These are phyloP conservation scores for Aspergillus coremiiformis DNA, from an alignment of 495 filamentous ascomycete species.

Conservation along the genomic window DNA sequence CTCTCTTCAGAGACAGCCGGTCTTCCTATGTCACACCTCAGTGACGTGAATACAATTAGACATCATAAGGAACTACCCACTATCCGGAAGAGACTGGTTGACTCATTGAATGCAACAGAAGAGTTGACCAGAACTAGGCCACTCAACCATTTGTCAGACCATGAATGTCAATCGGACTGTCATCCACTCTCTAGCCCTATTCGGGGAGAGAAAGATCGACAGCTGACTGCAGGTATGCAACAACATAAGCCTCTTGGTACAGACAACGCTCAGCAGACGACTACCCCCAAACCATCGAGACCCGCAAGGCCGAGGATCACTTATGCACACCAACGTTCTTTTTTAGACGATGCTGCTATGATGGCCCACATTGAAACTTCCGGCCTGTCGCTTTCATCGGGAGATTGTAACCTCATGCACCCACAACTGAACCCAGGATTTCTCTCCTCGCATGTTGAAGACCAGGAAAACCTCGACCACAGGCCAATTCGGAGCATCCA, in stretches of 20 bases:
- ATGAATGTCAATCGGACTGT: background rate
- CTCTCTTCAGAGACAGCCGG: background rate
- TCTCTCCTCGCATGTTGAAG: conserved; percentile 12
- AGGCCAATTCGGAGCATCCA: conserved; percentile 74
- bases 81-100: conserved; percentile 30
- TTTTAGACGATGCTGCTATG: conserved; percentile 41
- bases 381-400: background rate
- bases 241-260: background rate
- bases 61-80: conserved; percentile 8
- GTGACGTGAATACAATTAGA: background rate
- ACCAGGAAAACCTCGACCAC: conserved; percentile 46
- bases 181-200: background rate
- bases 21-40: background rate
- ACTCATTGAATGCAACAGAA: conserved; percentile 22
- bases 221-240: conserved; percentile 6
- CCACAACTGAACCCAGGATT: background rate
- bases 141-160: background rate
- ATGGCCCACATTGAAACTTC: conserved; percentile 5
- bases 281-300: conserved; percentile 14
- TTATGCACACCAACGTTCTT: conserved; percentile 57
- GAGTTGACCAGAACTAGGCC: background rate
- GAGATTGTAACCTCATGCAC: background rate
- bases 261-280: conserved; percentile 10
- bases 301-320: conserved; percentile 43
- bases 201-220: background rate